Evolutionary conservation across 441 rosid genomes (phyloP), one percentile per base, ranked within the genome.

Genomic region (Brassica hybrid): DNA sequence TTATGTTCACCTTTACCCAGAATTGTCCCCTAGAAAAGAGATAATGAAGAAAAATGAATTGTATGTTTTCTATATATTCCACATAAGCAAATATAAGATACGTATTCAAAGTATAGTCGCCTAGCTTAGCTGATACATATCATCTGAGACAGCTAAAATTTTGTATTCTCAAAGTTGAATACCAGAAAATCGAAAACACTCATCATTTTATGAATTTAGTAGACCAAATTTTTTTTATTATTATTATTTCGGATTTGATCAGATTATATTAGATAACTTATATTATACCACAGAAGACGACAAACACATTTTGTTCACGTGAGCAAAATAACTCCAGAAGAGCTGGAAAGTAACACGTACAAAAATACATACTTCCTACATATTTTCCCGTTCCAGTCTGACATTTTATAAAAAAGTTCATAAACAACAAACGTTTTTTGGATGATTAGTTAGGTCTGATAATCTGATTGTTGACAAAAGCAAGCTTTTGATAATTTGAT

Each of bases 241-340:
- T 38, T 38, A 43, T 14, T n/a, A 50, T 68, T 61, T 62, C 13
- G 48, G 56, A 63, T 63, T 54, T 34, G 69, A 23, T 69, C 34
- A 54, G 75, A 36, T 23, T 48, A 63, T 65, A 11, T 32, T 59
- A 18, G 11, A 27, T 18, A 14, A 41, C 4, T 38, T 16, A 17
- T 10, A 21, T 70, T 66, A 8, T 65, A 71, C 65, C 12, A 50
- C 8, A 69, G 72, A 74, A 69, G 75, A 74, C 64, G 77, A 79
- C 72, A 64, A 74, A n/a, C 32, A 11, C 11, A 38, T 38, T 52
- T 43, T 27, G 32, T 74, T 79, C 82, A 79, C 79, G 72, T 79
- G 82, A 69, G 45, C 36, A 69, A 19, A 73, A 69, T 19, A 56
- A 74, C 71, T 79, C 82, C 82, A 69, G 45, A 69, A 43, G 57